Conservation (phyloP, 2,329 filamentous ascomycete species). For the Ambrosiella beaveri region DNA sequence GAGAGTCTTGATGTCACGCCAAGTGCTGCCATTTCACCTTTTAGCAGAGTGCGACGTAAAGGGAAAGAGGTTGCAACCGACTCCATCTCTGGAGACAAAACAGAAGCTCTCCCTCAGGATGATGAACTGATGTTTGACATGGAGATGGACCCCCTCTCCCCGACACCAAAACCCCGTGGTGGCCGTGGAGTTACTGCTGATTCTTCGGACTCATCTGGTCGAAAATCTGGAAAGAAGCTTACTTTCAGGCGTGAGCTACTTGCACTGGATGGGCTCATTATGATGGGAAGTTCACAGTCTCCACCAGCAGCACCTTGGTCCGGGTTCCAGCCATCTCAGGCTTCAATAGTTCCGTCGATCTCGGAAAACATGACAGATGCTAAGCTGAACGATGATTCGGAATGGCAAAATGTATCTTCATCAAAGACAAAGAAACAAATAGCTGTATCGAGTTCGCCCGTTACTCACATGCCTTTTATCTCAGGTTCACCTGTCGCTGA, state of each 20-base stretch:
- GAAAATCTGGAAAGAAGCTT: slow-evolving; percentile 1
- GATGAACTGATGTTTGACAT: slow-evolving; percentile 11
- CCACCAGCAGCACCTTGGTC: slow-evolving; percentile 8
- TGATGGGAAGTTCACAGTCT: neutral
- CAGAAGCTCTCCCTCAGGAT: neutral
- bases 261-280: neutral
- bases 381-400: neutral
- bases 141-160: slow-evolving; percentile 8
- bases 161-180: neutral
- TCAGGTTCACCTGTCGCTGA: neutral
- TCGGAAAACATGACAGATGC: slow-evolving; percentile 11
- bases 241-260: neutral
- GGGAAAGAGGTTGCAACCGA: slow-evolving; percentile 20
- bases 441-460: neutral
- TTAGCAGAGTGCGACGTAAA: slow-evolving; percentile 30
- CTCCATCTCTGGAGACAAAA: neutral
- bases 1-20: neutral
- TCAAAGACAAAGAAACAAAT: slow-evolving; percentile 1
- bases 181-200: neutral
- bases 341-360: neutral
- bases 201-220: neutral
- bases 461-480: neutral
- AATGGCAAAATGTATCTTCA: slow-evolving; percentile 10
- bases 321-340: neutral
- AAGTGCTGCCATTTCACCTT: slow-evolving; percentile 15